Base-by-base conservation (phyloP, 2,329 filamentous ascomycete species). In the Nemania abortiva region DNA sequence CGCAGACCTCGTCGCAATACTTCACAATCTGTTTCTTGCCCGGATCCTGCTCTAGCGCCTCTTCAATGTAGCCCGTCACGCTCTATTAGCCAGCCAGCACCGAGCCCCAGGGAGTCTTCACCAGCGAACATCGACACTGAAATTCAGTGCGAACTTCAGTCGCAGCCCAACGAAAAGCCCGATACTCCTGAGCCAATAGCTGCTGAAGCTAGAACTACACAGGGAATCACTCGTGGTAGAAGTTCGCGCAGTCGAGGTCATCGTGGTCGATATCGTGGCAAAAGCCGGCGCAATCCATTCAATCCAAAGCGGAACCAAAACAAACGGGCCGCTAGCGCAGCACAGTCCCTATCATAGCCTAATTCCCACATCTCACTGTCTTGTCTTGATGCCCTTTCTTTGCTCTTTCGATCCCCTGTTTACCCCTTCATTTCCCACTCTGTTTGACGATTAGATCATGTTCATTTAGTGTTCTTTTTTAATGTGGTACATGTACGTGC, bases 1-100 rank as follows among this genome's bases (percentile, higher is more conserved):
- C 29, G 61, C 27, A 73, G 70, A 27, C 72, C 72, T 64, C 75
- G 76, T 24, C 75, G 75, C 4, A 78, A 77, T 31, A 77, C 76
- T 22, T 68, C 75, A 39, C 75, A 78, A 47, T 75, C 73, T 18
- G 61, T 75, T 60, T 77, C 75, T 66, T 78, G 74, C 55, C 71
- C 75, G 1, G 75, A 77, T 3, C 68, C 71, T 13, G 61, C 70
- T 3, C 27, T 69, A 1, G 56, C 69, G 18, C 62, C 71, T 65
- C 69, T 73, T n/a, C 71, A 73, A 34, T 68, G 57, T 24, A 78
- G 75, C 56, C 75, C 76, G 42, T 62, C 74, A 31, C 76, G 75
- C 20, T 76, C 74, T 22, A 70, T 74, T 34, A 77, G 75, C 60
- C 76, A 78, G 54, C 74, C 75, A 11, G 53, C 72, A 11, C 73